Base-by-base conservation (phyloP, 2,329 filamentous ascomycete genomes). In the Stagonosporopsis vannaccii region DNA sequence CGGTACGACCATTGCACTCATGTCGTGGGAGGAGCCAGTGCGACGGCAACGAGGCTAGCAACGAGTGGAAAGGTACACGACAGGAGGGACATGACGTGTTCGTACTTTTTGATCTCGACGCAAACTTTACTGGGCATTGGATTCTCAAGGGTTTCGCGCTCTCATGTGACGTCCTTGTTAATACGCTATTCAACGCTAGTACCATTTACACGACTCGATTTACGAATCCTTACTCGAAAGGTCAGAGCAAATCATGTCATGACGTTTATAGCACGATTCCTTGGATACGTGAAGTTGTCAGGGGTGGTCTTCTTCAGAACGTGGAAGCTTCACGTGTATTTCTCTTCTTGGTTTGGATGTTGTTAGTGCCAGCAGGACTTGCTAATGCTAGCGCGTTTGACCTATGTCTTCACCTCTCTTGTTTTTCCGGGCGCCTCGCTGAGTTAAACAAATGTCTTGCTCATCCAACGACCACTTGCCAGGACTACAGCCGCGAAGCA, bases 1-100 rank as follows among this genome's bases (percentile, higher is more conserved):
- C 39, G 36, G 53, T 32, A 56, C 40, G 9, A 52, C 48, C 55
- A 58, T 65, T 52, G 42, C 43, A 22, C 9, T 51, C 48, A 56
- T 51, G 33, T 36, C 13, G 22, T 13, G 37, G 19, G 17, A 25
- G 6, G 32, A 11, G 23, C 42, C 26, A 20, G 41, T 37, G 25
- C 23, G 36, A 25, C n/a, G 9, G 25, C n/a, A 39, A 41, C 9
- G 28, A 43, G 25, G 25, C 47, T 47, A 47, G 12, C 19, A 19
- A 46, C 12, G 42, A 44, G 47, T 42, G 37, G 32, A 42, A 17
- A 23, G 33, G 25, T 36, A 33, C 26, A 49, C 26, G 28, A 13
- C 28, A 20, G 19, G 7, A 47, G 17, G 30, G 23, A 36, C 37
- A 51, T 51, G 36, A 48, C 48, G 37, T 41, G 46, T 28, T 37